Evolutionary conservation across 2,329 filamentous ascomycete species (phyloP).

Genomic region (Xylariaceae sp.): DNA sequence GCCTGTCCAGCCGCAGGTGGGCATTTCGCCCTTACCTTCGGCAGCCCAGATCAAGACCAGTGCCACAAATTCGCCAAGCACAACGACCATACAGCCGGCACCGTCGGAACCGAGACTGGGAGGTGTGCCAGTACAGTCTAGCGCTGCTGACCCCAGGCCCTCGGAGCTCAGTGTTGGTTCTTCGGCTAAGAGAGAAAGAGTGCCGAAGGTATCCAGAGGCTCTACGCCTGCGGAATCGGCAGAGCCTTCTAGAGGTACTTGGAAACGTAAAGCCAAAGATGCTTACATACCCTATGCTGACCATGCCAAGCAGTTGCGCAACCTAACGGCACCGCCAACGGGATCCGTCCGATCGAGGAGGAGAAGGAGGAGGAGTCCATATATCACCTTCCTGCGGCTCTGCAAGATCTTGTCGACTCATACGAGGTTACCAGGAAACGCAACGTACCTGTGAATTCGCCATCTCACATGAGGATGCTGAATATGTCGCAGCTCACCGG

Average conservation of each 20-base stretch:
- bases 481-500: conserved; percentile 60
- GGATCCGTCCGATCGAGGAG: conserved; percentile 39
- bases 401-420: conserved; percentile 85
- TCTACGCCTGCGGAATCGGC: conserved; percentile 32
- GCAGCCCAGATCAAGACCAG: conserved; percentile 46
- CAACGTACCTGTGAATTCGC: conserved; percentile 51
- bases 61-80: conserved; percentile 47
- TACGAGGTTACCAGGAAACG: conserved; percentile 78
- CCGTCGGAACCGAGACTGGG: conserved; percentile 20
- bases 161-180: conserved; percentile 18
- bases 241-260: conserved; percentile 40
- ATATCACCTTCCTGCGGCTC: conserved; percentile 81
- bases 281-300: background rate
- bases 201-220: conserved; percentile 37
- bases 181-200: conserved; percentile 23
- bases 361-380: conserved; percentile 58
- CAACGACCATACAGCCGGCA: conserved; percentile 38
- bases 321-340: conserved; percentile 46
- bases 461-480: conserved; percentile 66
- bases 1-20: conserved; percentile 25
- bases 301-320: conserved; percentile 28
- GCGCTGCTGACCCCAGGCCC: conserved; percentile 23
- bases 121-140: conserved; percentile 22
- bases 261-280: too few relatives aligned
- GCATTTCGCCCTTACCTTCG: conserved; percentile 41